Conservation (phyloP, 2,329 filamentous ascomycete genomes). For the Alternaria hordeiaustralica region DNA sequence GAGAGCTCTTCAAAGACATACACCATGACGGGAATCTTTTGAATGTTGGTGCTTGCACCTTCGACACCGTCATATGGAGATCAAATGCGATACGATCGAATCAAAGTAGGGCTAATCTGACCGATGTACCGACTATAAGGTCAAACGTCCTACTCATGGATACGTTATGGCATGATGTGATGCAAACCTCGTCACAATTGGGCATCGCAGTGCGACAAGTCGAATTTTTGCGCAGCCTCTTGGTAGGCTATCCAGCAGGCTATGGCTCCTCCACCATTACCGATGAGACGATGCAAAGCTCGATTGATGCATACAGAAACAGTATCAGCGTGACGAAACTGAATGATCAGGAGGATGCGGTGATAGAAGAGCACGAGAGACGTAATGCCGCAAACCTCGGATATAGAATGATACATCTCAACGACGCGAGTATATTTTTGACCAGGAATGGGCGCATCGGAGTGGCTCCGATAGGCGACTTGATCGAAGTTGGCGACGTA, state of each 20-base stretch:
- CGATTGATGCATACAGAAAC: not conserved
- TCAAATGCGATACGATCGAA: too few species aligned
- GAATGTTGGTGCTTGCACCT: accelerated
- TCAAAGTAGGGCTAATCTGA: too few species aligned
- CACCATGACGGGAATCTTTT: accelerated
- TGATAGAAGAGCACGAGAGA: too few species aligned
- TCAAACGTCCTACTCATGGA: too few species aligned
- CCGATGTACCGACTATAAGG: too few species aligned
- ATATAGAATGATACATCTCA: too few species aligned
- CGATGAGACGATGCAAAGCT: accelerated
- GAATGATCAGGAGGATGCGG: not conserved
- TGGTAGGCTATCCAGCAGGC: accelerated
- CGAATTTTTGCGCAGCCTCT: not conserved
- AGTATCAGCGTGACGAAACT: not conserved
- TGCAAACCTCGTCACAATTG: not conserved
- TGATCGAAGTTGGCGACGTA: not conserved
- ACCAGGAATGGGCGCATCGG: not conserved
- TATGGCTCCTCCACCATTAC: not conserved
- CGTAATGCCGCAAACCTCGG: too few species aligned
- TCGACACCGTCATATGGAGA: not conserved
- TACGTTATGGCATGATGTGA: not conserved
- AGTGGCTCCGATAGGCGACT: accelerated
- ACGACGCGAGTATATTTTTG: not conserved
- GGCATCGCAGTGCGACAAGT: accelerated
- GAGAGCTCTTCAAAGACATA: not conserved